Conservation (phyloP, 495 filamentous ascomycete species). For the Stereocaulon alpinum region DNA sequence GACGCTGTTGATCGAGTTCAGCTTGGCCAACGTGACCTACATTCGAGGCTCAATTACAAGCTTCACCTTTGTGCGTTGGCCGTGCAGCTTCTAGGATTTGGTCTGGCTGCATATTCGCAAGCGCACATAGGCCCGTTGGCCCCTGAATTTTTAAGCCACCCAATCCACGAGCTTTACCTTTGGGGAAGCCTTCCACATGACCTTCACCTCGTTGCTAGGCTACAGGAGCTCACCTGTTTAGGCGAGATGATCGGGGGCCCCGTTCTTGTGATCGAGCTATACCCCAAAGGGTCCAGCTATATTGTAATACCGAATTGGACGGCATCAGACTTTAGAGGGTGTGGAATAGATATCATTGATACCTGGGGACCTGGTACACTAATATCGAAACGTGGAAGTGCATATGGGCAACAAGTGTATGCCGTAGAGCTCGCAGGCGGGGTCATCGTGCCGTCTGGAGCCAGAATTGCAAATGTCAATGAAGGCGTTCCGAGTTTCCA, state of each 20-base stretch:
- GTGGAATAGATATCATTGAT: background rate
- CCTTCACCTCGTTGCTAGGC: background rate
- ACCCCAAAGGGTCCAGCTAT: background rate
- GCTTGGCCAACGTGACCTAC: no score
- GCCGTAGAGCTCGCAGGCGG: constrained; percentile 1
- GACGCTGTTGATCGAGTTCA: no score
- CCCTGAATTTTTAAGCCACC: no score
- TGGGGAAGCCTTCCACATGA: background rate
- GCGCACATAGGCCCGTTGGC: background rate
- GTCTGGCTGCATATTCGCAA: background rate
- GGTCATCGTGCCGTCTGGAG: background rate
- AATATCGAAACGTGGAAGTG: background rate
- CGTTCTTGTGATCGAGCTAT: background rate
- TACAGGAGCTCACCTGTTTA: background rate
- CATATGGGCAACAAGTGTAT: background rate
- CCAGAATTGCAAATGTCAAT: no score
- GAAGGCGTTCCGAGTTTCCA: background rate
- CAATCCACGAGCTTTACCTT: background rate
- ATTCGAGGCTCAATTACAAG: background rate
- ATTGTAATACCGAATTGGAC: no score
- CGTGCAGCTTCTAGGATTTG: background rate
- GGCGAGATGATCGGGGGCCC: background rate
- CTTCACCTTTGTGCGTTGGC: background rate
- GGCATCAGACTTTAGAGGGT: background rate
- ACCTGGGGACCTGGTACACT: constrained; percentile 2